These are phyloP conservation scores for Cardamine resedifolia DNA, from an alignment of 345 rosid species.

Conservation along the genomic window DNA sequence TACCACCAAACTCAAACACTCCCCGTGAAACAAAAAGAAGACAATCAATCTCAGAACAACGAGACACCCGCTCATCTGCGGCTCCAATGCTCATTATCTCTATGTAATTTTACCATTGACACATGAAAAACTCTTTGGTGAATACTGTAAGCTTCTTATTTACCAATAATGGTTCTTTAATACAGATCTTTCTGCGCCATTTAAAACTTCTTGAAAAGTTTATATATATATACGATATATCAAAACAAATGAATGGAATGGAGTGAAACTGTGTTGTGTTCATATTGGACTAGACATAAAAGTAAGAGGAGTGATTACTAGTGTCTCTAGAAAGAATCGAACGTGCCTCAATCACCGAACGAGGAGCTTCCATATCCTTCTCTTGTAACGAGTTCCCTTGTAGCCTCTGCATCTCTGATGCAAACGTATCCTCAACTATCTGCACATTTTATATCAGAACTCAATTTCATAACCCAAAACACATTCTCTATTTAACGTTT, in stretches of 20 bases:
- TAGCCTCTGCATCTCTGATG: conserved; percentile 91
- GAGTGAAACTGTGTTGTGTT: background rate
- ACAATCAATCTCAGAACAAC: conserved; percentile 19
- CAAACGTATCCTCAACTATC: conserved; percentile 91
- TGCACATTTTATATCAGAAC: conserved; percentile 26
- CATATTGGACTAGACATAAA: conserved; percentile 49
- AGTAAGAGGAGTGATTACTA: conserved; percentile 64
- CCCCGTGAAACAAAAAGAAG: conserved; percentile 8
- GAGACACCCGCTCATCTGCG: background rate
- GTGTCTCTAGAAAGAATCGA: conserved; percentile 91
- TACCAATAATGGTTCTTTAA: too few relatives aligned
- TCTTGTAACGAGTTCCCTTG: conserved; percentile 88
- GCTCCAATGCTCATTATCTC: background rate
- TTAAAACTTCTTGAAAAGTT: background rate
- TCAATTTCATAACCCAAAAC: background rate
- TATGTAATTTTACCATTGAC: too few relatives aligned
- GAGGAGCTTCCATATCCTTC: conserved; percentile 85
- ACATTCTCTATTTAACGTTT: background rate
- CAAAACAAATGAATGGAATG: conserved; percentile 18
- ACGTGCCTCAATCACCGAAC: conserved; percentile 90
- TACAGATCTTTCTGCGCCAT: background rate
- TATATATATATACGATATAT: conserved; percentile 18
- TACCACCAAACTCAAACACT: conserved; percentile 16
- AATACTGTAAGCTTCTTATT: too few relatives aligned
- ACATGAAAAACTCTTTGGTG: too few relatives aligned